phyloP scores from a whole-genome alignment of 768 basidiomycete genomes.

The Pulveroboletus sp. region DNA sequence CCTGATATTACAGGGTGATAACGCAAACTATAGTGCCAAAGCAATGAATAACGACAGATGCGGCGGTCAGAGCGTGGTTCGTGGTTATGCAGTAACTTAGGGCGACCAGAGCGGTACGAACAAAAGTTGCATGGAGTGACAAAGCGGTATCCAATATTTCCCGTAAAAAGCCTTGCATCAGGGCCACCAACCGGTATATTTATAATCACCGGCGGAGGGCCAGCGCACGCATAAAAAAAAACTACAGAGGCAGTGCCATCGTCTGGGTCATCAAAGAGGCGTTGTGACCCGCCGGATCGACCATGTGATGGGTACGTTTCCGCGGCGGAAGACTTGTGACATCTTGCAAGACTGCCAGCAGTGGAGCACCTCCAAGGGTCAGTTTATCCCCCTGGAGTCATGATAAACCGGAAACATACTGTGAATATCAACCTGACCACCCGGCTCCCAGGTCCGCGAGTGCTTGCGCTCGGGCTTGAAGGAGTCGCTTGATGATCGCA shows the following conservation, averaged over 20 bases:
- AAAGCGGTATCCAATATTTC: slow-evolving; percentile 11
- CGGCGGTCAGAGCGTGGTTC: slow-evolving; percentile 5
- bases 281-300: slow-evolving; percentile 49
- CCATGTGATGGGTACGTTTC: slow-evolving; percentile 65
- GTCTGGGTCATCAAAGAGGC: slow-evolving; percentile 52
- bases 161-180: slow-evolving; percentile 12
- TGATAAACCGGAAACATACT: slow-evolving; percentile 19
- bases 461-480: slow-evolving; percentile 51
- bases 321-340: slow-evolving; percentile 50
- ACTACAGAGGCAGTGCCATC: slow-evolving; percentile 52
- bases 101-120: slow-evolving; percentile 11
- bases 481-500: slow-evolving; percentile 37
- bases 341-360: slow-evolving; percentile 46
- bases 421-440: slow-evolving; percentile 33
- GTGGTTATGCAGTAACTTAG: slow-evolving; percentile 12
- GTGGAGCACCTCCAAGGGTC: slow-evolving; percentile 8
- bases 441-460: slow-evolving; percentile 59
- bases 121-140: slow-evolving; percentile 10
- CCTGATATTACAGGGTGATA: slow-evolving; percentile 23
- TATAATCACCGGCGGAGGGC: slow-evolving; percentile 22
- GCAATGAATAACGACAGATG: slow-evolving; percentile 12
- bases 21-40: slow-evolving; percentile 13
- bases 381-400: slow-evolving; percentile 6
- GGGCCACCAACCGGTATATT: slow-evolving; percentile 13
- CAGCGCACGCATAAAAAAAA: slow-evolving; percentile 13